phyloP scores from a whole-genome alignment of 1,139 yeast species.

The Geotrichum klebahnii region DNA sequence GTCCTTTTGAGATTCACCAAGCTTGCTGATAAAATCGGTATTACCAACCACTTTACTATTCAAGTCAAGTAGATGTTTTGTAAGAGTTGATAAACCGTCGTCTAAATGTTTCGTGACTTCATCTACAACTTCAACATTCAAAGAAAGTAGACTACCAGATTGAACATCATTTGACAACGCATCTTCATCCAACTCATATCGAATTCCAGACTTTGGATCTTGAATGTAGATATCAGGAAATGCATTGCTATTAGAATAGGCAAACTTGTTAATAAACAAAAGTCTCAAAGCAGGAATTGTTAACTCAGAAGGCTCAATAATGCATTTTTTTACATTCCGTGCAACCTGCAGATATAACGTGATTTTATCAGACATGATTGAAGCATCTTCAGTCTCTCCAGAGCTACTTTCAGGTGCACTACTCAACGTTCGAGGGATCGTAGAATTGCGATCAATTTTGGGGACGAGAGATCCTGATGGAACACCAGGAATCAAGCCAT shows the following conservation, averaged over 20 bases:
- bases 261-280: conserved; percentile 79
- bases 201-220: conserved; percentile 55
- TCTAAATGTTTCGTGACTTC: conserved; percentile 36
- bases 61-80: conserved; percentile 38
- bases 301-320: conserved; percentile 47
- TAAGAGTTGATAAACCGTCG: conserved; percentile 32
- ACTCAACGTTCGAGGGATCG: background rate
- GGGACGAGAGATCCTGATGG: background rate
- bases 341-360: conserved; percentile 55
- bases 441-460: background rate
- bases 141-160: conserved; percentile 58
- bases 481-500: conserved; percentile 1
- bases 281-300: conserved; percentile 63
- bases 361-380: conserved; percentile 23
- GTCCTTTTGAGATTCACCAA: conserved; percentile 10
- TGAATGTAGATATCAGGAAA: conserved; percentile 80
- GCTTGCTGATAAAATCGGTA: conserved; percentile 30
- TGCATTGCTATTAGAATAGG: conserved; percentile 54
- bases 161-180: conserved; percentile 51
- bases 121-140: conserved; percentile 44
- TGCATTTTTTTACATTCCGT: conserved; percentile 58
- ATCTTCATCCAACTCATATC: conserved; percentile 77
- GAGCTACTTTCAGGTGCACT: background rate
- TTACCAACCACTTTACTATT: conserved; percentile 40
- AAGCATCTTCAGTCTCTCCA: conserved; percentile 5